Percentiles rank a stretch among this genome's conserved stretches.
Conservation (phyloP, 805 yeast species). For the Deakozyma indianensis region DNA sequence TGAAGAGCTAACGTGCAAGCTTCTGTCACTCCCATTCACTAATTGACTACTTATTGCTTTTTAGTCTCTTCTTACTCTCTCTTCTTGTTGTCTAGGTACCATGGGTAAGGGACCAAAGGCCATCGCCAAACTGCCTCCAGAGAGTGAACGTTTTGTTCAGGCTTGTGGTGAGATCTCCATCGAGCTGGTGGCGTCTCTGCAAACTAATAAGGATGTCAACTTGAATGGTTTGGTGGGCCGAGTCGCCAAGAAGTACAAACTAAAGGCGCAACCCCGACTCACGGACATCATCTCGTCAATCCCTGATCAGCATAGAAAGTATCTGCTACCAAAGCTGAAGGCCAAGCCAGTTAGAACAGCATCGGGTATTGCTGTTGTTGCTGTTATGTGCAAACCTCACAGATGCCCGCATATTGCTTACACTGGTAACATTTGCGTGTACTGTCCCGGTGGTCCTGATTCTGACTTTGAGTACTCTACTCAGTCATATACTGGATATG, state of each 20-base stretch:
- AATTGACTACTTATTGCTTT: too few species aligned
- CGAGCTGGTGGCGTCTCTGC: conserved; percentile 67
- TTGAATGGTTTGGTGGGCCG: conserved; percentile 79
- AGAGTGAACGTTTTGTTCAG: conserved; percentile 81
- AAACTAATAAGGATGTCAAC: conserved; percentile 65
- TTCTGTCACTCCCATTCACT: too few species aligned
- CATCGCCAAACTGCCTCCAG: conserved; percentile 53
- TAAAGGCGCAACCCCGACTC: conserved; percentile 82
- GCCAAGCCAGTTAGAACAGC: conserved; percentile 99
- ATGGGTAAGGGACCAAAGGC: neutral
- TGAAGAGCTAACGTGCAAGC: too few species aligned
- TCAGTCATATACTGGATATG: conserved; percentile 96
- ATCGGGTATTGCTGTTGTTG: conserved; percentile 96
- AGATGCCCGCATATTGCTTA: conserved; percentile 98
- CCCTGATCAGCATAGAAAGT: conserved; percentile 90
- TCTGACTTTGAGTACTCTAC: conserved; percentile 96
- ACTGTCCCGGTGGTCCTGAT: conserved; percentile 98
- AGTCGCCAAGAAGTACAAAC: conserved; percentile 77
- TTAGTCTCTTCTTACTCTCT: too few species aligned
- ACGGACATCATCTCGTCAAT: conserved; percentile 91
- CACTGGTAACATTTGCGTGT: conserved; percentile 96
- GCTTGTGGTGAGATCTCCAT: conserved; percentile 87
- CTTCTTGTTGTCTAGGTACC: too few species aligned
- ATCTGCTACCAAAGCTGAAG: conserved; percentile 78
- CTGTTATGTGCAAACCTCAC: conserved; percentile 98